Percentiles rank a stretch among this genome's conserved stretches.
These are phyloP conservation scores for Xylaria sp. DNA, from an alignment of 2,329 filamentous ascomycete genomes.

Conservation along the genomic window DNA sequence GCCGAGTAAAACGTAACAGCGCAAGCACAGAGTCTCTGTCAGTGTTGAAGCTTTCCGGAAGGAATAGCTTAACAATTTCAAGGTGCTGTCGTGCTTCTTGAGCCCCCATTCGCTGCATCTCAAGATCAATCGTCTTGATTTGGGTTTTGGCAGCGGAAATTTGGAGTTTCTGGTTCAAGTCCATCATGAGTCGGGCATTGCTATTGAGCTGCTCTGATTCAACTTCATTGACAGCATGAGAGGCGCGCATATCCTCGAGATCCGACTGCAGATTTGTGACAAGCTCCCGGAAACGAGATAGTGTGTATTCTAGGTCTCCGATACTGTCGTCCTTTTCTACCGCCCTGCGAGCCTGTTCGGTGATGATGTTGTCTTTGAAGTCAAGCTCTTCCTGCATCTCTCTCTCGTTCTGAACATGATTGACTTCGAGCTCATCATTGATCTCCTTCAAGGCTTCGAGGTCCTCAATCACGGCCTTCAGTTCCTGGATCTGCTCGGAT, in stretches of 20 bases:
- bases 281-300: constrained; percentile 88
- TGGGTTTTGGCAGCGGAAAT: constrained; percentile 91
- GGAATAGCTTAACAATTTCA: constrained; percentile 86
- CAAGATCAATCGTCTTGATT: constrained; percentile 92
- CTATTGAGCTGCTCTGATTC: constrained; percentile 91
- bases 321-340: constrained; percentile 81
- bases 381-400: constrained; percentile 95
- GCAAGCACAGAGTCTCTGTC: constrained; percentile 90
- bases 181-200: constrained; percentile 93
- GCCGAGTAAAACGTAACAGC: constrained; percentile 85
- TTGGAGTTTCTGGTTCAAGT: constrained; percentile 94
- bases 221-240: constrained; percentile 89
- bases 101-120: constrained; percentile 86
- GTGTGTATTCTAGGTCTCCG: constrained; percentile 89
- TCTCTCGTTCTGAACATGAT: constrained; percentile 92
- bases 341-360: constrained; percentile 80
- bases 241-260: constrained; percentile 90
- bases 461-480: constrained; percentile 85
- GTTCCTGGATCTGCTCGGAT: constrained; percentile 83
- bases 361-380: constrained; percentile 83
- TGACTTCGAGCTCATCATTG: constrained; percentile 92
- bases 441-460: constrained; percentile 91
- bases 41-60: constrained; percentile 83
- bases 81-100: constrained; percentile 91
- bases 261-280: constrained; percentile 87